Conservation (phyloP, 768 basidiomycete species). For the Strobilomyces confusus region DNA sequence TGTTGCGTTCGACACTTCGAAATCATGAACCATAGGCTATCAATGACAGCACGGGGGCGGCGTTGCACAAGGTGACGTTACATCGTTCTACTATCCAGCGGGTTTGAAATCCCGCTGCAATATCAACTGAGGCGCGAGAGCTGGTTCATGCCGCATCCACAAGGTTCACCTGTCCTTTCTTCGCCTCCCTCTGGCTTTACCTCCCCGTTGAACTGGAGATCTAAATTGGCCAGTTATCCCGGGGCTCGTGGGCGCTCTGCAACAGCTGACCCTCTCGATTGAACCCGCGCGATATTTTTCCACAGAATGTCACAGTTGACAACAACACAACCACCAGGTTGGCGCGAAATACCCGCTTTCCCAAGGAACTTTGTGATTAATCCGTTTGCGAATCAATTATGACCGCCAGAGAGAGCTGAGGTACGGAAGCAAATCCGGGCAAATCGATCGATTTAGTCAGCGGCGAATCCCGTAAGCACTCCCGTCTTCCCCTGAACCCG, state of each 20-base stretch:
- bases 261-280: background rate
- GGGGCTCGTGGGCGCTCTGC: background rate
- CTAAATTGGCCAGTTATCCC: background rate
- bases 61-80: background rate
- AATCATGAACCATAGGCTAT: background rate
- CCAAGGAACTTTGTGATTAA: background rate
- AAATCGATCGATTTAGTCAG: constrained; percentile 9
- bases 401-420: background rate
- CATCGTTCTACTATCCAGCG: background rate
- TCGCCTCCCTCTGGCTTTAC: background rate
- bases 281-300: background rate
- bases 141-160: background rate
- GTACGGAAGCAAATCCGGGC: background rate
- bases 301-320: background rate
- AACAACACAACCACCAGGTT: background rate
- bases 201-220: background rate
- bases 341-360: constrained; percentile 4
- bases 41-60: background rate
- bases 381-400: background rate
- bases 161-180: background rate
- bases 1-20: background rate
- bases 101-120: background rate
- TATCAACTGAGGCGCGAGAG: background rate
- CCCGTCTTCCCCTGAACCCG: constrained; percentile 1
- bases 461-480: constrained; percentile 13